A percentile compares a stretch with the other conserved stretches of the same genome.
phyloP scores from a whole-genome alignment of 2,329 filamentous ascomycete species.

The Neonectria ditissima region DNA sequence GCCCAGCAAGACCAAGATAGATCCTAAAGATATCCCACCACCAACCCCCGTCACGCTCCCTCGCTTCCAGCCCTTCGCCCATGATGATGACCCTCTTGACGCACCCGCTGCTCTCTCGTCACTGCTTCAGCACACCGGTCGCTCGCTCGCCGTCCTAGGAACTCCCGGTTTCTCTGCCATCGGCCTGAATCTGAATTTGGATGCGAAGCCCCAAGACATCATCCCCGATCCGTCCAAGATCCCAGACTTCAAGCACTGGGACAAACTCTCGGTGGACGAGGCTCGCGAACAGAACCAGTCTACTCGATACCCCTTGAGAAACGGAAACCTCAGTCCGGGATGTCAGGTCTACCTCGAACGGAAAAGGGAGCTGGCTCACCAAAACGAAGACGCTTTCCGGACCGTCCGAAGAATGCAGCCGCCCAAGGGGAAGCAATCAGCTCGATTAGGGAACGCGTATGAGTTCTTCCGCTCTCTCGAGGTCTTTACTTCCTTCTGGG shows the following conservation, averaged over 20 bases:
- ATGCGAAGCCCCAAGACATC: conserved; percentile 61
- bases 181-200: conserved; percentile 65
- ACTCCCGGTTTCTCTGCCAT: conserved; percentile 67
- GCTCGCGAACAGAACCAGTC: conserved; percentile 61
- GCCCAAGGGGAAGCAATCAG: conserved; percentile 63
- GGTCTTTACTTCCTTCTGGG: conserved; percentile 69
- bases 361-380: conserved; percentile 65
- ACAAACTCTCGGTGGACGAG: conserved; percentile 61
- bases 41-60: conserved; percentile 68
- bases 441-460: conserved; percentile 71
- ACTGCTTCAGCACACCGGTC: conserved; percentile 65
- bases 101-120: conserved; percentile 57
- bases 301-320: conserved; percentile 62
- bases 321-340: conserved; percentile 67
- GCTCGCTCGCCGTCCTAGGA: conserved; percentile 54
- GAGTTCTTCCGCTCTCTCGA: conserved; percentile 75
- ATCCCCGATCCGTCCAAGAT: conserved; percentile 66
- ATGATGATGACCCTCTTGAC: conserved; percentile 46
- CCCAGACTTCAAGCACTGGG: conserved; percentile 66
- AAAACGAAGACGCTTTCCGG: conserved; percentile 70
- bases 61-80: conserved; percentile 54
- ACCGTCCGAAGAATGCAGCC: conserved; percentile 69
- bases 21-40: conserved; percentile 66
- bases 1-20: conserved; percentile 47
- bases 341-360: conserved; percentile 70